These are phyloP conservation scores for Vararia minispora DNA, from an alignment of 768 basidiomycete genomes.

Conservation along the genomic window DNA sequence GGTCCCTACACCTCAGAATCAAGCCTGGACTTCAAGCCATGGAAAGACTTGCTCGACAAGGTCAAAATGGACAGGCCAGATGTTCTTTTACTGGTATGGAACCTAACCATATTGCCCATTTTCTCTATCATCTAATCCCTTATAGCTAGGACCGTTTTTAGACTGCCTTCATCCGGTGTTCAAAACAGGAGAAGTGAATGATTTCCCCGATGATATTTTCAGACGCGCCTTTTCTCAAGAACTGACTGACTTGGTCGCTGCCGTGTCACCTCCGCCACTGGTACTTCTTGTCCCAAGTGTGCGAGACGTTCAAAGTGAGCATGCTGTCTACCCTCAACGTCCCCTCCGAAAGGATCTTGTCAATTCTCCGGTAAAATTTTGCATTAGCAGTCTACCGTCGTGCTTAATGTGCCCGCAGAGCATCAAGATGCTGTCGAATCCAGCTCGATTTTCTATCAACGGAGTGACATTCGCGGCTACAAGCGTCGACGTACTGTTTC, in stretches of 20 bases:
- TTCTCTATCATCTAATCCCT: background rate
- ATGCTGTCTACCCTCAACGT: slow-evolving; percentile 79
- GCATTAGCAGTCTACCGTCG: background rate
- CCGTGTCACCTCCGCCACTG: slow-evolving; percentile 51
- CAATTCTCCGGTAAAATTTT: slow-evolving; percentile 42
- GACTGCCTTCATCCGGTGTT: slow-evolving; percentile 68
- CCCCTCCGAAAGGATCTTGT: slow-evolving; percentile 36
- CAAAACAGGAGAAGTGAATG: slow-evolving; percentile 61
- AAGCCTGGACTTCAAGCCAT: slow-evolving; percentile 67
- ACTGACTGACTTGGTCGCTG: slow-evolving; percentile 47
- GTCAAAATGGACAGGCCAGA: slow-evolving; percentile 57
- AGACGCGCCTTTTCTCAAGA: slow-evolving; percentile 45
- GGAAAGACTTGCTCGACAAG: slow-evolving; percentile 50
- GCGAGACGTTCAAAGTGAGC: slow-evolving; percentile 67
- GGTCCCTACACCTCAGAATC: slow-evolving; percentile 82
- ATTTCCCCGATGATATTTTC: slow-evolving; percentile 59
- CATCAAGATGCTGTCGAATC: slow-evolving; percentile 77
- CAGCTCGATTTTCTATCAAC: slow-evolving; percentile 76
- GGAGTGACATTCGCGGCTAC: slow-evolving; percentile 67
- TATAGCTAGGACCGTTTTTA: slow-evolving; percentile 85
- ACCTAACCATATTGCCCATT: slow-evolving; percentile 7
- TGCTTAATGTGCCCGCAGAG: slow-evolving; percentile 34
- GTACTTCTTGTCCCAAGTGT: slow-evolving; percentile 77
- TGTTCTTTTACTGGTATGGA: slow-evolving; percentile 69
- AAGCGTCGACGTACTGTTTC: slow-evolving; percentile 85